Evolutionary conservation across 768 basidiomycete genomes (phyloP).

Genomic region (Boletus subcaerulescens): DNA sequence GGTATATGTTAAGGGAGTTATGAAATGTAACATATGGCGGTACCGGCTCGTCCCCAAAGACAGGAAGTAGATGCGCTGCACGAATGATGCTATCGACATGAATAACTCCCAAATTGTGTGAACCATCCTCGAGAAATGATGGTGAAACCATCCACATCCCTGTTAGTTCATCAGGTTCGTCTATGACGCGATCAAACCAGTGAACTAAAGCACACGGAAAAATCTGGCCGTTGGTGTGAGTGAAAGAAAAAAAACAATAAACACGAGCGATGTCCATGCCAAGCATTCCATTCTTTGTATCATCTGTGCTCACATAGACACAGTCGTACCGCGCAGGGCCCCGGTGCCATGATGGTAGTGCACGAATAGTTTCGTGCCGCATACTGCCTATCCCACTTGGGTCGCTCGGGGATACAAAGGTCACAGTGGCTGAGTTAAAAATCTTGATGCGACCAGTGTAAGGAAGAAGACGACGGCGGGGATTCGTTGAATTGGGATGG

Average conservation of each 20-base stretch:
- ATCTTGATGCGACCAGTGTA: background rate
- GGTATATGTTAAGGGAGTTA: too few relatives aligned
- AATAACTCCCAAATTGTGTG: background rate
- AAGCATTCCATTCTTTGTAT: background rate
- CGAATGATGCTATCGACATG: background rate
- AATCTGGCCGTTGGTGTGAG: background rate
- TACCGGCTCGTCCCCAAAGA: background rate
- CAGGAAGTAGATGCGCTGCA: background rate
- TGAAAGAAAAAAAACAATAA: background rate
- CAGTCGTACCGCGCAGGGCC: background rate
- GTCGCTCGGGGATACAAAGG: background rate
- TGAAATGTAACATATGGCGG: too few relatives aligned
- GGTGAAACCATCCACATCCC: background rate
- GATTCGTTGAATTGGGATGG: too few relatives aligned
- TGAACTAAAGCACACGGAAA: background rate
- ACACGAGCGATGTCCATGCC: background rate
- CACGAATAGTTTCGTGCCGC: background rate
- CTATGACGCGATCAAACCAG: background rate
- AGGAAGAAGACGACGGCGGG: too few relatives aligned
- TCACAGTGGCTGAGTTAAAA: background rate
- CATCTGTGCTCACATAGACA: background rate
- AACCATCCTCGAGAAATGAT: background rate
- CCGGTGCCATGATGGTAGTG: background rate
- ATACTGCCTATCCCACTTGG: background rate
- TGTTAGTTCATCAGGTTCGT: background rate